These are phyloP conservation scores for Myxozyma neotropica DNA, from an alignment of 805 yeast genomes.

Conservation along the genomic window DNA sequence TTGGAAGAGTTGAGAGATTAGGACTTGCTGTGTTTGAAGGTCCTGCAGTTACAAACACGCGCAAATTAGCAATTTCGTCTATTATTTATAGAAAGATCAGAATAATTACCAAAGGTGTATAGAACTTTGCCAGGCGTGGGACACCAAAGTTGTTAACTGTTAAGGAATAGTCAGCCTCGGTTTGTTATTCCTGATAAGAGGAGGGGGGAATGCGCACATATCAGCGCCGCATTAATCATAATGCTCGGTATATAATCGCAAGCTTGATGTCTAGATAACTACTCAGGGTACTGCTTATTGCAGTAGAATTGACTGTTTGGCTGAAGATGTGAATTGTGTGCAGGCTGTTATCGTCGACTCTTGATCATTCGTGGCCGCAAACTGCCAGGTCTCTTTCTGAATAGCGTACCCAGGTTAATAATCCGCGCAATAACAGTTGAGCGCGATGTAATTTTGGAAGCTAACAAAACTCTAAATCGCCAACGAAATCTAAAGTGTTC, in stretches of 20 bases:
- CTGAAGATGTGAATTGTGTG: background rate
- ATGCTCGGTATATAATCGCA: too few relatives aligned
- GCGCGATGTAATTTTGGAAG: background rate
- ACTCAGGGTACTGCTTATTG: too few relatives aligned
- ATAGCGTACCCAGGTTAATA: too few relatives aligned
- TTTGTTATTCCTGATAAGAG: too few relatives aligned
- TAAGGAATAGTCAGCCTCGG: too few relatives aligned
- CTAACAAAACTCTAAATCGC: background rate
- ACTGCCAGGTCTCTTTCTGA: too few relatives aligned
- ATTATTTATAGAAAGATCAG: background rate
- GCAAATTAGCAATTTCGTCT: background rate
- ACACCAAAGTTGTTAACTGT: conserved; percentile 85
- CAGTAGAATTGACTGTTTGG: too few relatives aligned
- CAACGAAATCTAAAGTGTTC: background rate
- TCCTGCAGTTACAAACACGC: conserved; percentile 45
- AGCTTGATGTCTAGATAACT: too few relatives aligned
- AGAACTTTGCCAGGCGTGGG: conserved; percentile 87
- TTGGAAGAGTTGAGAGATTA: conserved; percentile 80
- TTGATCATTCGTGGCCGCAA: too few relatives aligned
- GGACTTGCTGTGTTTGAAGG: conserved; percentile 73
- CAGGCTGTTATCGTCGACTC: background rate
- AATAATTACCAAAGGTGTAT: conserved; percentile 65
- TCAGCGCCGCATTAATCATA: conserved; percentile 86
- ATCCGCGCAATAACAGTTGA: background rate
- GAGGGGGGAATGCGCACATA: too few relatives aligned